Base-by-base conservation (phyloP, 805 yeast genomes). In the Starmerella etchellsii region DNA sequence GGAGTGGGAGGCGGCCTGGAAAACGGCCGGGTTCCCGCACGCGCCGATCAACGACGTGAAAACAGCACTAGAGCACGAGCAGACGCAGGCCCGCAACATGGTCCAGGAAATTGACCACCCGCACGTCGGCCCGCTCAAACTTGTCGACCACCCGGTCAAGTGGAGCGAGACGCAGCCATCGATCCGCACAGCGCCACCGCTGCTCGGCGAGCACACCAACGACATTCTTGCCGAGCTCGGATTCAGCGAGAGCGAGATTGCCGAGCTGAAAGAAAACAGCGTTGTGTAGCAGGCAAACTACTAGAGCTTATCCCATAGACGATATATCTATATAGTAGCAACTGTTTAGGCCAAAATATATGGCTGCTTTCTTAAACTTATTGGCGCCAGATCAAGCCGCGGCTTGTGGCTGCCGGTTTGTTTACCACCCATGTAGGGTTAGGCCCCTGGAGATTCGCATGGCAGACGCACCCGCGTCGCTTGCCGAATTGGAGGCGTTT, bases 41-140 rank as follows among this genome's bases (percentile, higher is more conserved):
- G 68, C 68, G 2, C 62, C 68, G 2, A 60, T 64, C 29, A 64
- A 64, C 44, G 68, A 64, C 39, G 53, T 64, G 38, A 54, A 59
- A 43, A 47, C 57, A 15, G 50, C 66, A 14, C 53, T 64, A 15
- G 53, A 54, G 34, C 63, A 59, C 40, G 59, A 57, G 19, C 68
- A 64, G 30, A 49, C 63, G 7, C 44, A 40, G 30, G 65, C 66
- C 2, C 51, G 68, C 20, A 50, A 59, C 31, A 63, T 63, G 66
- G 56, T 64, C 15, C 47, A 54, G 24, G 47, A 48, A 9, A 56
- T 60, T 4, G 57, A 55, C n/a, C 68, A 64, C 42, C 58, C 63
- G 3, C 44, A 47, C 3, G 53, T 61, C 41, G 67, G 65, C 1
- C 44, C 54, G 2, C 51, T 64, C 28, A 59, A 62, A 43, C 43